Evolutionary conservation across 2,329 filamentous ascomycete genomes (phyloP).

Genomic region (Fusarium pseudocircinatum): DNA sequence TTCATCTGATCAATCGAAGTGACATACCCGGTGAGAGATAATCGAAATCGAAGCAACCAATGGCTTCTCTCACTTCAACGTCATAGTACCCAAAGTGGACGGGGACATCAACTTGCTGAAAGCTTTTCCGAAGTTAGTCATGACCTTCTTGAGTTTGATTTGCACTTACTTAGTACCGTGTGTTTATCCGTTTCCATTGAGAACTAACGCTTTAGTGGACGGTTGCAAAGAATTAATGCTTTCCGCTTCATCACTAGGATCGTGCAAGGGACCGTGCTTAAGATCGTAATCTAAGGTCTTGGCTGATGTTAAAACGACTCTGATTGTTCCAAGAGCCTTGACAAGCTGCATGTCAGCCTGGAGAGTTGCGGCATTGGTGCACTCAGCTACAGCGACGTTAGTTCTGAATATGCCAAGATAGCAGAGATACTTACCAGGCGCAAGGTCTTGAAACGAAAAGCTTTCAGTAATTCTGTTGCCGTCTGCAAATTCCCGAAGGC

Average conservation of each 20-base stretch:
- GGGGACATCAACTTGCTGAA: not conserved
- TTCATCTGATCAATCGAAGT: rapidly evolving
- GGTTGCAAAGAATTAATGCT: not conserved
- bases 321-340: not conserved
- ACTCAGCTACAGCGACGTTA: not conserved
- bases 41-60: not conserved
- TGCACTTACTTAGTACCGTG: not conserved
- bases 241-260: not conserved
- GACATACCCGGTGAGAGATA: not conserved
- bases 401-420: not conserved
- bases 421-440: not conserved
- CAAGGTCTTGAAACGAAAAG: not conserved
- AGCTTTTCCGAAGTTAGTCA: not conserved
- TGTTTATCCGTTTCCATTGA: not conserved
- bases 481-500: not conserved
- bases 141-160: rapidly evolving
- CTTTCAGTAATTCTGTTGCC: not conserved
- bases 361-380: not conserved
- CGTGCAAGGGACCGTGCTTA: too few species aligned
- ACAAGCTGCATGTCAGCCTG: not conserved
- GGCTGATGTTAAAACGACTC: too few species aligned
- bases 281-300: too few species aligned
- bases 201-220: not conserved
- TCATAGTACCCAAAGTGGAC: not conserved
- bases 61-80: not conserved